These are phyloP conservation scores for Penicillium coprophilum DNA, from an alignment of 495 filamentous ascomycete genomes.

Conservation along the genomic window DNA sequence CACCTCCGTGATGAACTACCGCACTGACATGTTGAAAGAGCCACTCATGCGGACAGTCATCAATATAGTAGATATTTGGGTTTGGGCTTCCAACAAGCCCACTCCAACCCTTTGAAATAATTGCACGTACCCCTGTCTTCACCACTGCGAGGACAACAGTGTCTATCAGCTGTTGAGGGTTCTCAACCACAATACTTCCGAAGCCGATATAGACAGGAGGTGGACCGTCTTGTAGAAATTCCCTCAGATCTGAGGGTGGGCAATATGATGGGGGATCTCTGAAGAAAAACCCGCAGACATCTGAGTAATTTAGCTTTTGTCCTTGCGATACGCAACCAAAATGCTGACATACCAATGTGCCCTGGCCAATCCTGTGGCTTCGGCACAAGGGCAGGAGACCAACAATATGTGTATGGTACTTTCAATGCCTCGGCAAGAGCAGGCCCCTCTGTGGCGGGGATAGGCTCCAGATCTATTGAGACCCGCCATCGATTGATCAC, in stretches of 20 bases:
- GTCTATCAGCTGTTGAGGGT: conserved; percentile 53
- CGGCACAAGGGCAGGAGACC: conserved; percentile 62
- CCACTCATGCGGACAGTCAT: conserved; percentile 65
- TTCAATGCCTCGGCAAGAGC: conserved; percentile 42
- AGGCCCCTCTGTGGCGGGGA: conserved; percentile 40
- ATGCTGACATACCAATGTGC: conserved; percentile 45
- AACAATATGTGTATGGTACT: conserved; percentile 64
- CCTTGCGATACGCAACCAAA: background rate
- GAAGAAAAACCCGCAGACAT: conserved; percentile 64
- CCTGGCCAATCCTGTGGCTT: conserved; percentile 61
- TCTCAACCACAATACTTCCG: conserved; percentile 64
- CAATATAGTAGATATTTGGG: conserved; percentile 54
- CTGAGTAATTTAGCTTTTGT: conserved; percentile 18
- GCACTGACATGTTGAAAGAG: conserved; percentile 58
- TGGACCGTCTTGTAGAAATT: conserved; percentile 54
- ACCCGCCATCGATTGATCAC: conserved; percentile 58
- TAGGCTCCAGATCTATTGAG: conserved; percentile 52
- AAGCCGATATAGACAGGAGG: conserved; percentile 67
- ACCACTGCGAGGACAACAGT: conserved; percentile 56
- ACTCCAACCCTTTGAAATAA: conserved; percentile 66
- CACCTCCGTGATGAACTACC: conserved; percentile 64
- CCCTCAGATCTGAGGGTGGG: conserved; percentile 49
- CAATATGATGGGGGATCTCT: conserved; percentile 50
- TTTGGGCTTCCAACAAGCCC: conserved; percentile 52
- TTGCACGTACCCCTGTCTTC: conserved; percentile 51